Evolutionary conservation across 2,329 filamentous ascomycete genomes (phyloP).

Genomic region (Akanthomyces muscarius): DNA sequence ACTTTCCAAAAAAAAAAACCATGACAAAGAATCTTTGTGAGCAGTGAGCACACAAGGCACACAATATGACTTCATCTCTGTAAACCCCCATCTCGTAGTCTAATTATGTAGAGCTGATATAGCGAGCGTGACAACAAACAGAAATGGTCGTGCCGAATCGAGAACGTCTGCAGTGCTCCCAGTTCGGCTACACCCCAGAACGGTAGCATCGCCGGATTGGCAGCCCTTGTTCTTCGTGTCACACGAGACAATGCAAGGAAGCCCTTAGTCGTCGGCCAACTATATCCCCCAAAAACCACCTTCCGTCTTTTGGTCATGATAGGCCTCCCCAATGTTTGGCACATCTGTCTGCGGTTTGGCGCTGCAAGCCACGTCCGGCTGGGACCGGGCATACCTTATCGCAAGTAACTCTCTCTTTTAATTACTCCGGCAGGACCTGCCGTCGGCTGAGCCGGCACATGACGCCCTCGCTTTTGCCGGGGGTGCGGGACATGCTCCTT

Average conservation of each 20-base stretch:
- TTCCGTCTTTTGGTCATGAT: neutral
- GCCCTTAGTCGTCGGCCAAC: neutral
- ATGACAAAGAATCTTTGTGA: neutral
- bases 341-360: no score
- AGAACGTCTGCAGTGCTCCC: neutral
- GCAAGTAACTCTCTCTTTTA: no score
- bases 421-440: neutral
- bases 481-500: neutral
- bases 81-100: neutral
- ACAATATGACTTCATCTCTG: neutral
- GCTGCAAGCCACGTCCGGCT: neutral
- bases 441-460: neutral
- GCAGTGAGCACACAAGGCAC: neutral
- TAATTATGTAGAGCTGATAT: neutral
- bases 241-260: neutral
- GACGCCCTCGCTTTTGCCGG: neutral
- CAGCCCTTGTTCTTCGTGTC: neutral
- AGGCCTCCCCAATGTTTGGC: no score
- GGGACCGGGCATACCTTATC: neutral
- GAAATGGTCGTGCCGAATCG: neutral
- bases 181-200: slow-evolving; percentile 1
- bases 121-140: neutral
- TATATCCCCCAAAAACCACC: neutral
- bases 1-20: neutral
- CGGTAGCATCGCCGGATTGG: slow-evolving; percentile 3